phyloP scores from a whole-genome alignment of 169 alveolate species.

The Eimeria necatrix region DNA sequence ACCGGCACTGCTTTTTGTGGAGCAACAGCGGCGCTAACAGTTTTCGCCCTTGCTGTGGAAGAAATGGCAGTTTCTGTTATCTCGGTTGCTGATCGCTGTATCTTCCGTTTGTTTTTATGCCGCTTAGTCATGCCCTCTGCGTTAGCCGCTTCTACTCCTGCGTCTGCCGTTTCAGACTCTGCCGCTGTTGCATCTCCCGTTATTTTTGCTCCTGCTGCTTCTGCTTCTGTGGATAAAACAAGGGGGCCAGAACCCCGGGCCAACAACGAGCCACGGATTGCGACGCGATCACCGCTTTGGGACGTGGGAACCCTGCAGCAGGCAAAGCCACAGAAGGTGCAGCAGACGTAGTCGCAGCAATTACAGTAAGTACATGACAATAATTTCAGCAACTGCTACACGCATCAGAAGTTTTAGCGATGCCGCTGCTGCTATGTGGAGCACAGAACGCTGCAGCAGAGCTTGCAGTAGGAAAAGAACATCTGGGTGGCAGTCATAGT shows the following conservation, averaged over 20 bases:
- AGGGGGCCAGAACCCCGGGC: slow-evolving; percentile 69
- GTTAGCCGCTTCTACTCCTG: neutral
- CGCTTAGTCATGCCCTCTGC: neutral
- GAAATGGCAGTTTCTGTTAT: neutral
- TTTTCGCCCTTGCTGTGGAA: neutral
- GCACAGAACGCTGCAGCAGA: neutral
- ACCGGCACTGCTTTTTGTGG: neutral
- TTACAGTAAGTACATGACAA: neutral
- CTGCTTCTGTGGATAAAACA: neutral
- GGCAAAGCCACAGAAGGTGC: neutral
- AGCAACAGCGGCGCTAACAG: slow-evolving; percentile 16
- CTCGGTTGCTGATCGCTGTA: neutral
- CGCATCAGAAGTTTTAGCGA: neutral
- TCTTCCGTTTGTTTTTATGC: neutral
- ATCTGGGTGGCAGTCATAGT: too few relatives aligned
- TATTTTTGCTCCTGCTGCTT: slow-evolving; percentile 1
- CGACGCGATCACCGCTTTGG: slow-evolving; percentile 60
- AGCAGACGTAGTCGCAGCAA: neutral
- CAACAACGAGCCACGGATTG: slow-evolving; percentile 49
- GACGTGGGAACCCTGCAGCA: slow-evolving; percentile 58
- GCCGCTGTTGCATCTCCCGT: neutral
- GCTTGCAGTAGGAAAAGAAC: too few relatives aligned
- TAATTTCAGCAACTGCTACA: neutral
- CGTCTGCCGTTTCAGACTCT: neutral
- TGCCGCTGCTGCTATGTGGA: neutral